Conservation (phyloP, 495 filamentous ascomycete species). For the Aspergillus olivimuriae region DNA sequence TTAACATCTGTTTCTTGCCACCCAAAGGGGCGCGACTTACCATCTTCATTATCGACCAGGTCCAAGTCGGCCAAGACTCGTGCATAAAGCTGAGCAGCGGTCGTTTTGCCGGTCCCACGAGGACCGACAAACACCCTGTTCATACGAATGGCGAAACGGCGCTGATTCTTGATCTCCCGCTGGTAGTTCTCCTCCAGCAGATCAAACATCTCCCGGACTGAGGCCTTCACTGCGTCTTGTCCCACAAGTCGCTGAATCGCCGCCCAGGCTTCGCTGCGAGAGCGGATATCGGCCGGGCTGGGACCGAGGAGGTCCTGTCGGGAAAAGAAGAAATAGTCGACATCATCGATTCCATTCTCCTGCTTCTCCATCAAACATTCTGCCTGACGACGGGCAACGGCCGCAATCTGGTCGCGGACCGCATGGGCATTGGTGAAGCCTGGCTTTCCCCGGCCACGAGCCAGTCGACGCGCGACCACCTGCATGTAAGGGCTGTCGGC, state of each 20-base stretch:
- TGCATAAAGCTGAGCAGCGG: constrained; percentile 57
- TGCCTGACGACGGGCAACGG: constrained; percentile 38
- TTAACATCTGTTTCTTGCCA: too few species aligned
- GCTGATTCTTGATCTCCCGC: constrained; percentile 12
- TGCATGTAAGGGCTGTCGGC: constrained; percentile 51
- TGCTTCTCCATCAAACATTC: constrained; percentile 38
- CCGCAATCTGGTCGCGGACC: constrained; percentile 9
- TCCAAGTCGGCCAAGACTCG: constrained; percentile 38
- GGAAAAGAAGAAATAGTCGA: constrained; percentile 15
- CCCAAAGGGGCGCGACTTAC: background rate
- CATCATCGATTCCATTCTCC: constrained; percentile 13
- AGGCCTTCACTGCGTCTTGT: constrained; percentile 10
- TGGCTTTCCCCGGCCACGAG: constrained; percentile 49
- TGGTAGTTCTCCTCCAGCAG: constrained; percentile 11
- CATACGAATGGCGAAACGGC: constrained; percentile 6
- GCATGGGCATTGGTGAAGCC: constrained; percentile 37
- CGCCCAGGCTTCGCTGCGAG: constrained; percentile 9
- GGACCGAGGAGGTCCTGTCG: constrained; percentile 13
- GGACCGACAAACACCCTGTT: constrained; percentile 15
- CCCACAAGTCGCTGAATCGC: constrained; percentile 11
- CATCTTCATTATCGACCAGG: constrained; percentile 8
- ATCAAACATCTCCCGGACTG: constrained; percentile 9
- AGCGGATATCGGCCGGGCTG: constrained; percentile 4
- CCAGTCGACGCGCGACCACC: constrained; percentile 50
- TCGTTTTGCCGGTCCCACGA: constrained; percentile 53